Evolutionary conservation across 371 early-diverging fungal species (phyloP).

Genomic region (Ordospora colligata): DNA sequence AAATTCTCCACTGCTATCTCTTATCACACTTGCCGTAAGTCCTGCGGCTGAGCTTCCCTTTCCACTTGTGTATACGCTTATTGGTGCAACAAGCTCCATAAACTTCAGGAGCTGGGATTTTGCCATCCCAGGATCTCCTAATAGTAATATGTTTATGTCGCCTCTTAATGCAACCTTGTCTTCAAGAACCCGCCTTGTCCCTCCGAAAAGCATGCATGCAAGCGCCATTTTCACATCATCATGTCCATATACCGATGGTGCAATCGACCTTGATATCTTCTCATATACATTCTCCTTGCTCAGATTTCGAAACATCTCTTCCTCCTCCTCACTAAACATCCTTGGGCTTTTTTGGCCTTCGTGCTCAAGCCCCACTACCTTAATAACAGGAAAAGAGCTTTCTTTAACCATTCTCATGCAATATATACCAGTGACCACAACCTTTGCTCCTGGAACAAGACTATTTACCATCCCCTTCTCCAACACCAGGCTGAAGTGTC

Average conservation of each 20-base stretch:
- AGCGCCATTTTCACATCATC: slow-evolving; percentile 92
- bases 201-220: slow-evolving; percentile 88
- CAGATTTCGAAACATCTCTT: slow-evolving; percentile 73
- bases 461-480: slow-evolving; percentile 77
- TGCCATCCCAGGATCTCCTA: slow-evolving; percentile 98
- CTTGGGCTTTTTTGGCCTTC: slow-evolving; percentile 57
- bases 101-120: slow-evolving; percentile 97
- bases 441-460: slow-evolving; percentile 82
- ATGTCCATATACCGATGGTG: slow-evolving; percentile 54
- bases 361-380: slow-evolving; percentile 46
- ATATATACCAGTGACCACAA: slow-evolving; percentile 85
- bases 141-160: slow-evolving; percentile 91
- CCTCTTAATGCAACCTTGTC: slow-evolving; percentile 91
- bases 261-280: slow-evolving; percentile 60
- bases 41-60: slow-evolving; percentile 78
- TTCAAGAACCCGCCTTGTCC: slow-evolving; percentile 80
- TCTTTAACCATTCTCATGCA: slow-evolving; percentile 66
- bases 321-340: slow-evolving; percentile 75
- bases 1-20: slow-evolving; percentile 74
- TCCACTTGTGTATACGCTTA: slow-evolving; percentile 79
- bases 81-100: slow-evolving; percentile 81
- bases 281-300: slow-evolving; percentile 75
- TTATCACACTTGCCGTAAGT: slow-evolving; percentile 73
- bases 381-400: slow-evolving; percentile 19
- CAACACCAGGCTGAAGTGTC: slow-evolving; percentile 77